Conservation (phyloP, 805 yeast genomes). For the Candida ovalis region DNA sequence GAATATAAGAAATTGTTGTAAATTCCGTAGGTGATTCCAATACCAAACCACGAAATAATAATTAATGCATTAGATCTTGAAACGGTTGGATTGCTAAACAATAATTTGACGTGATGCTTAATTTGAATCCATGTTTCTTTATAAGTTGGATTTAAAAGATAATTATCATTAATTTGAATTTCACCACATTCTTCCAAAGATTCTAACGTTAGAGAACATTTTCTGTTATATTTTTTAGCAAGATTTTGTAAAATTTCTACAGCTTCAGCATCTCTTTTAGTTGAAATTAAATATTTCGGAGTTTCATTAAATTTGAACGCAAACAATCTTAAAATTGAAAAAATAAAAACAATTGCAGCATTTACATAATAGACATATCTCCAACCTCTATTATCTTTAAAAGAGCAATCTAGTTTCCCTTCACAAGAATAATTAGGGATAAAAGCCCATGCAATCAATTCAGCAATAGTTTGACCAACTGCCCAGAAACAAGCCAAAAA, state of each 20-base stretch:
- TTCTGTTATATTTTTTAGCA: conserved; percentile 39
- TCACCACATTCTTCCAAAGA: conserved; percentile 38
- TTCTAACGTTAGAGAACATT: conserved; percentile 37
- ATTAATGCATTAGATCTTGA: conserved; percentile 38
- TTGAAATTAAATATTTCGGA: conserved; percentile 20
- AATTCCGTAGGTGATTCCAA: conserved; percentile 49
- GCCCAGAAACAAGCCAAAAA: conserved; percentile 56
- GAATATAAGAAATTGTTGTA: conserved; percentile 47
- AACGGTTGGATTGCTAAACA: conserved; percentile 40
- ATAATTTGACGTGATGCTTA: conserved; percentile 35
- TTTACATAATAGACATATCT: conserved; percentile 47
- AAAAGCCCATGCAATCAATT: conserved; percentile 47
- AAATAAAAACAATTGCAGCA: conserved; percentile 42
- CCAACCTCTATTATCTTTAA: conserved; percentile 49
- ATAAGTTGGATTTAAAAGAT: conserved; percentile 5
- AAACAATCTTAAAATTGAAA: conserved; percentile 41
- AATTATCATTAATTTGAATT: conserved; percentile 13
- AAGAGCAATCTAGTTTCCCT: conserved; percentile 36
- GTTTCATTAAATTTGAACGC: conserved; percentile 39
- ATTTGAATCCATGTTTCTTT: background rate
- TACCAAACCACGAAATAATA: conserved; percentile 45
- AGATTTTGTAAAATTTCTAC: conserved; percentile 37
- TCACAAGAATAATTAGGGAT: conserved; percentile 43
- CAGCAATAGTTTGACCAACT: conserved; percentile 47
- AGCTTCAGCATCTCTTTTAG: conserved; percentile 45